These are phyloP conservation scores for Waltergamsia citrina DNA, from an alignment of 2,329 filamentous ascomycete genomes.

Conservation along the genomic window DNA sequence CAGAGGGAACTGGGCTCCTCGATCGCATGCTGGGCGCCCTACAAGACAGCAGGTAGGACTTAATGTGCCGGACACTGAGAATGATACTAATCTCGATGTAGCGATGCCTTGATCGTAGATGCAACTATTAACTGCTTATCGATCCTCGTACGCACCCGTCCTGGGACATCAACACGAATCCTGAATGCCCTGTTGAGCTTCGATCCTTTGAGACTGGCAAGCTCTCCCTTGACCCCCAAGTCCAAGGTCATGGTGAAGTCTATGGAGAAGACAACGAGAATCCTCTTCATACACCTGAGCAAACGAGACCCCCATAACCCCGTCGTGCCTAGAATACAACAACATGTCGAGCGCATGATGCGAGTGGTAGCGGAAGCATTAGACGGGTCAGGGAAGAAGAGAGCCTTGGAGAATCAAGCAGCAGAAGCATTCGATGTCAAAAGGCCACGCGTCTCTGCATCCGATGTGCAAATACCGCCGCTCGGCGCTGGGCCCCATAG, in stretches of 20 bases:
- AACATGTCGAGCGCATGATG: conserved; percentile 75
- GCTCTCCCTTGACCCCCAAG: conserved; percentile 66
- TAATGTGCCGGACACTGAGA: not conserved
- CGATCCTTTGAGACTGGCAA: conserved; percentile 78
- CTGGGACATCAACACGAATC: conserved; percentile 75
- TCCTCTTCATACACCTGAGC: conserved; percentile 72
- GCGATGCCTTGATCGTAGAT: conserved; percentile 81
- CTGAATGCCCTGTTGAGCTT: conserved; percentile 79
- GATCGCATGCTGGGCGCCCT: conserved; percentile 80
- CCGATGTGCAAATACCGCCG: conserved; percentile 51
- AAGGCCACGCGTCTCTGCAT: conserved; percentile 55
- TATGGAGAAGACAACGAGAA: conserved; percentile 87
- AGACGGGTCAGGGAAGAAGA: conserved; percentile 71
- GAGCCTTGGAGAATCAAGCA: conserved; percentile 60
- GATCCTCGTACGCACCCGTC: conserved; percentile 71
- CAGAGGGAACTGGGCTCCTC: conserved; percentile 82
- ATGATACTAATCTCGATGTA: conserved; percentile 27
- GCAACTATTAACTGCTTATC: conserved; percentile 85
- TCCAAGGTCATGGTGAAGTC: conserved; percentile 78
- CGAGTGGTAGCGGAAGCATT: conserved; percentile 70
- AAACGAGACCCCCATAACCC: conserved; percentile 81
- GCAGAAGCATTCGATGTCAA: conserved; percentile 73
- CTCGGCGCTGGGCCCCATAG: conserved; percentile 68
- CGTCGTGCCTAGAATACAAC: conserved; percentile 68
- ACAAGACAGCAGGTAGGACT: conserved; percentile 70